Evolutionary conservation across 1,284 basidiomycete genomes (phyloP).

Genomic region (Cutaneotrichosporon spelunceum): DNA sequence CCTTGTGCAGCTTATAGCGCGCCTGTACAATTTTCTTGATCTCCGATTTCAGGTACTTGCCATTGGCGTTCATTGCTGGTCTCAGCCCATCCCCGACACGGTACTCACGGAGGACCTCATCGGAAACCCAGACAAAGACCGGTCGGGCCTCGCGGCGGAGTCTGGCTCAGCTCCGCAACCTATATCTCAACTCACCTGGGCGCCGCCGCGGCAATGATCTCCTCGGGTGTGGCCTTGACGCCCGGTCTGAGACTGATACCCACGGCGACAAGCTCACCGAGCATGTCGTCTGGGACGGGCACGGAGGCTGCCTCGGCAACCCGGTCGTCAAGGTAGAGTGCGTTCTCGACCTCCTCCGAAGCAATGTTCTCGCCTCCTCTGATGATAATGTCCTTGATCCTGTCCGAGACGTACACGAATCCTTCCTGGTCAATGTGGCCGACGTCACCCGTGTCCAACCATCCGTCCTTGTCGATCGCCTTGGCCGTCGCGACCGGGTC

Average conservation of each 20-base stretch:
- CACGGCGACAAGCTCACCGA: conserved; percentile 42
- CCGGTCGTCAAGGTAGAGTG: conserved; percentile 34
- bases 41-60: conserved; percentile 22
- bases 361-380: conserved; percentile 48
- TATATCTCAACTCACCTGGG: conserved; percentile 11
- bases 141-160: conserved; percentile 17
- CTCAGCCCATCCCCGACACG: background rate
- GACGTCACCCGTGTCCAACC: conserved; percentile 46
- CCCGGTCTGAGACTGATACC: conserved; percentile 32
- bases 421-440: conserved; percentile 40
- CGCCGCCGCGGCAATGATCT: background rate
- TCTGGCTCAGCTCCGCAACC: conserved; percentile 13
- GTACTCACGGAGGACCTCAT: conserved; percentile 9
- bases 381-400: conserved; percentile 44
- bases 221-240: conserved; percentile 6
- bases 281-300: conserved; percentile 31
- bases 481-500: conserved; percentile 17
- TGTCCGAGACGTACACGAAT: conserved; percentile 41
- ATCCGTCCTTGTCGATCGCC: conserved; percentile 35
- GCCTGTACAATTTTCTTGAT: conserved; percentile 24
- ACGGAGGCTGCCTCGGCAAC: conserved; percentile 37
- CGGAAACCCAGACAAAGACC: conserved; percentile 11
- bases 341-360: conserved; percentile 45
- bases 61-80: conserved; percentile 18
- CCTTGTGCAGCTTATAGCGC: conserved; percentile 27